Evolutionary conservation across 129 eudicot species (phyloP).

Genomic region (Artemisia annua): DNA sequence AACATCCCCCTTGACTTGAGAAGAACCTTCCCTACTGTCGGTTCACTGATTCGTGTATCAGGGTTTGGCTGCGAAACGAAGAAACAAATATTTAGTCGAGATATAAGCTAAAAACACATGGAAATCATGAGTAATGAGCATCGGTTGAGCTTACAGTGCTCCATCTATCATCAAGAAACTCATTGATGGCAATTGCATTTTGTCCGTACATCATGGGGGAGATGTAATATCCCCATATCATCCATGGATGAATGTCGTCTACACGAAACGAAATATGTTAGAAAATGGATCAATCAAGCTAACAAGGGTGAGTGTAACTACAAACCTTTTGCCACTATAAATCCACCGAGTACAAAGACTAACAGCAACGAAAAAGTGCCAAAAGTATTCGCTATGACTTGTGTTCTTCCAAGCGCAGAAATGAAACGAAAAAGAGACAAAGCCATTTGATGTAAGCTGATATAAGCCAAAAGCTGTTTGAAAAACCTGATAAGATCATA

Average conservation of each 20-base stretch:
- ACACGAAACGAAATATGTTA: background rate
- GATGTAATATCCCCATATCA: slow-evolving; percentile 25
- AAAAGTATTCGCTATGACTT: slow-evolving; percentile 16
- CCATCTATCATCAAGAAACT: slow-evolving; percentile 23
- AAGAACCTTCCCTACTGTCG: slow-evolving; percentile 64
- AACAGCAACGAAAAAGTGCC: slow-evolving; percentile 19
- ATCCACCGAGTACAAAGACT: slow-evolving; percentile 20
- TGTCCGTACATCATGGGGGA: slow-evolving; percentile 31
- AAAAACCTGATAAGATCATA: slow-evolving; percentile 11
- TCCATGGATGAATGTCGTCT: slow-evolving; percentile 20
- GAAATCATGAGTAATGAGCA: background rate
- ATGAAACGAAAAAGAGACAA: slow-evolving; percentile 23
- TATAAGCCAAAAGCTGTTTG: slow-evolving; percentile 22
- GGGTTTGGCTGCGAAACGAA: slow-evolving; percentile 43
- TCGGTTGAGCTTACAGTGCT: slow-evolving; percentile 2
- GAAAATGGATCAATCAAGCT: background rate
- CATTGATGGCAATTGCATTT: slow-evolving; percentile 23
- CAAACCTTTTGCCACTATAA: slow-evolving; percentile 18
- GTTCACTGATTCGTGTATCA: slow-evolving; percentile 48
- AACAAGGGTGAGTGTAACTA: background rate
- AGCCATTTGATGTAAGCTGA: slow-evolving; percentile 26
- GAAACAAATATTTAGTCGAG: background rate
- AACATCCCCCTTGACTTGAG: slow-evolving; percentile 56
- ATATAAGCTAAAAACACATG: background rate
- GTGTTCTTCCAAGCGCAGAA: slow-evolving; percentile 19